Evolutionary conservation across 2,329 filamentous ascomycete genomes (phyloP).

Genomic region (Lecanicillium sp.): DNA sequence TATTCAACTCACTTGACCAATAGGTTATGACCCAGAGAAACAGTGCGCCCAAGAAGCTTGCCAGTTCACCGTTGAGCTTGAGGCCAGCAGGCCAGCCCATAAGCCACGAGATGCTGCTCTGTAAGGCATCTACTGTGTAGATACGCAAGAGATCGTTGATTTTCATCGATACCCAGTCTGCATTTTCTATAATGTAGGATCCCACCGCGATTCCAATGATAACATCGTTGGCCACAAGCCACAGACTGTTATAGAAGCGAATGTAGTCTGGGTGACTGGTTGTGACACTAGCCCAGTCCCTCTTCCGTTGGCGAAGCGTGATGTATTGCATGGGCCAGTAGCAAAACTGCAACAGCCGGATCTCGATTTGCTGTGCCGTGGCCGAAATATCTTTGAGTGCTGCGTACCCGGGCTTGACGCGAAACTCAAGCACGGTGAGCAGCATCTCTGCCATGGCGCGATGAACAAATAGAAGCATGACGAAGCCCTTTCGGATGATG

Average conservation of each 20-base stretch:
- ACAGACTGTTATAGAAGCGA: slow-evolving; percentile 96
- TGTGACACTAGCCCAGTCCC: slow-evolving; percentile 92
- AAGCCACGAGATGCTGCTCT: slow-evolving; percentile 86
- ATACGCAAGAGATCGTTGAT: slow-evolving; percentile 69
- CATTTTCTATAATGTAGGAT: slow-evolving; percentile 95
- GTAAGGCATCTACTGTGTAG: slow-evolving; percentile 85
- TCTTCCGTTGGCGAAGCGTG: slow-evolving; percentile 80
- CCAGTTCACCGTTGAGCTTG: slow-evolving; percentile 91
- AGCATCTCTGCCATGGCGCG: slow-evolving; percentile 75
- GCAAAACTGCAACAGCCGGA: slow-evolving; percentile 93
- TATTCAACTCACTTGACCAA: slow-evolving; percentile 78
- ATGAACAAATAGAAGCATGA: slow-evolving; percentile 73
- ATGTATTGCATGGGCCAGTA: slow-evolving; percentile 98
- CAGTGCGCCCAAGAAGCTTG: slow-evolving; percentile 86
- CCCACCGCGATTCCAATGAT: slow-evolving; percentile 97
- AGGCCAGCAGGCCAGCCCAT: slow-evolving; percentile 93
- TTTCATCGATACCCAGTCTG: slow-evolving; percentile 71
- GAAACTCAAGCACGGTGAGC: slow-evolving; percentile 77
- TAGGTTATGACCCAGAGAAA: slow-evolving; percentile 99
- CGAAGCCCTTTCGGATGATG: slow-evolving; percentile 63
- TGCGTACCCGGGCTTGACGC: slow-evolving; percentile 67
- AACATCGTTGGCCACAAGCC: slow-evolving; percentile 97
- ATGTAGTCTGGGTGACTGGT: slow-evolving; percentile 97
- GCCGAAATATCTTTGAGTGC: slow-evolving; percentile 94
- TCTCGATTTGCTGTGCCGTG: slow-evolving; percentile 95